These are phyloP conservation scores for Penicillium sp. DNA, from an alignment of 2,329 filamentous ascomycete species.

Conservation along the genomic window DNA sequence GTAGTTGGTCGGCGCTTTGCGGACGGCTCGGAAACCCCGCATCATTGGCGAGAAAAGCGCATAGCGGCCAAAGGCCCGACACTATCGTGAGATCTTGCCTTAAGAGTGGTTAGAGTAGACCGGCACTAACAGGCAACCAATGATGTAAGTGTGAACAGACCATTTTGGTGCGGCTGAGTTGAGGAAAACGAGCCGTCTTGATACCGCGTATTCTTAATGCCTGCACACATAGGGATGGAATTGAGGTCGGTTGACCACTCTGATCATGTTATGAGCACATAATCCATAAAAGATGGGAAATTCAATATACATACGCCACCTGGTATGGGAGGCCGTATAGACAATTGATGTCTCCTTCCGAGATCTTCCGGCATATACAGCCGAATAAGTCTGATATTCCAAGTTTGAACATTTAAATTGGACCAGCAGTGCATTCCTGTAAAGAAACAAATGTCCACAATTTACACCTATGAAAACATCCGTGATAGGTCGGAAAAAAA, in stretches of 20 bases:
- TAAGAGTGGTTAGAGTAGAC: not conserved
- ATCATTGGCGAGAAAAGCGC: not conserved
- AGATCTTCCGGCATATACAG: conserved; percentile 4
- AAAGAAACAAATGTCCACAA: conserved; percentile 24
- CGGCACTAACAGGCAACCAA: conserved; percentile 1
- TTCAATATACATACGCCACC: too few species aligned
- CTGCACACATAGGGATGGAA: not conserved
- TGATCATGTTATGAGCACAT: not conserved
- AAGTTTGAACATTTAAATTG: conserved; percentile 9
- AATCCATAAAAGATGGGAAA: not conserved
- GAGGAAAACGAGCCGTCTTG: conserved; percentile 14
- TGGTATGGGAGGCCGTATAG: not conserved
- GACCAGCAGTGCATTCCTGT: conserved; percentile 24
- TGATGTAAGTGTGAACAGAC: not conserved
- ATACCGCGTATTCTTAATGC: not conserved
- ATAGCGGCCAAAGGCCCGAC: not conserved
- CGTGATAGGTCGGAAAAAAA: conserved; percentile 15
- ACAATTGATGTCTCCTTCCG: too few species aligned
- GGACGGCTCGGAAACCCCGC: conserved; percentile 1
- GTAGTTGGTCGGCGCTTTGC: not conserved
- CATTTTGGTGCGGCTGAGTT: not conserved
- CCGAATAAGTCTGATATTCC: conserved; percentile 4
- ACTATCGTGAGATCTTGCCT: not conserved
- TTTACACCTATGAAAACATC: conserved; percentile 30
- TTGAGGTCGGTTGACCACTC: not conserved